Base-by-base conservation (phyloP, 2,329 filamentous ascomycete species). In the Pseudogymnoascus sp. region DNA sequence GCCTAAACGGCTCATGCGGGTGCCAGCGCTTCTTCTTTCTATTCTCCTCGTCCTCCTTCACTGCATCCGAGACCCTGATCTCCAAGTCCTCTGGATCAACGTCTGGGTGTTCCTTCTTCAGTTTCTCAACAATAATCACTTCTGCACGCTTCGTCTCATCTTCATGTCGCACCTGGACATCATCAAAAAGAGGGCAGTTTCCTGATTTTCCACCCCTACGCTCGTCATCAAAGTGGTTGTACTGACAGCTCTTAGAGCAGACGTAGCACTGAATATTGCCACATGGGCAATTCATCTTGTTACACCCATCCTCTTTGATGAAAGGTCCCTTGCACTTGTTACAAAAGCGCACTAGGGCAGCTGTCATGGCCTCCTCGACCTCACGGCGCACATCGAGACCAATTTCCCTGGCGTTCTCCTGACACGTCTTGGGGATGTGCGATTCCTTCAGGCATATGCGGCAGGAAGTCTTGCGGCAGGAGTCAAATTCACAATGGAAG, bases 291-390 rank as follows among this genome's bases (percentile, higher is more conserved):
- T 75, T 81, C 83, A 96, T 90, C 76, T 93, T 93, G 77, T 96
- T 96, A 77, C 92, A 96, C 2, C 92, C 92, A 34, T 78, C 74
- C 37, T 87, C 83, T 72, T 96, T 96, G 73, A 96, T 83, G 70
- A 93, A 95, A 0, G 87, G 85, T 1, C 68, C 71, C 74, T 71
- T 71, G 78, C 84, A 86, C 68, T 81, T 81, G 69, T 90, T 91
- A 79, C 92, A 96, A 28, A 79, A 85, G 19, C 92, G 84, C 63
- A 96, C 89, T 68, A 96, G 71, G 1, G 92, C 92, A 14, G 83
- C 81, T 2, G 89, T 91, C 89, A 93, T 93, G 19, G 90, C 91
- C 73, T 96, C 91, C 74, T 96, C 92, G 31, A 96, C 84, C 3
- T 79, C 75, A 67, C 88, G 89, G 14, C 89, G 84, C 16, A 83